Conservation (phyloP, 169 alveolate genomes). For the Plasmodium coatneyi region DNA sequence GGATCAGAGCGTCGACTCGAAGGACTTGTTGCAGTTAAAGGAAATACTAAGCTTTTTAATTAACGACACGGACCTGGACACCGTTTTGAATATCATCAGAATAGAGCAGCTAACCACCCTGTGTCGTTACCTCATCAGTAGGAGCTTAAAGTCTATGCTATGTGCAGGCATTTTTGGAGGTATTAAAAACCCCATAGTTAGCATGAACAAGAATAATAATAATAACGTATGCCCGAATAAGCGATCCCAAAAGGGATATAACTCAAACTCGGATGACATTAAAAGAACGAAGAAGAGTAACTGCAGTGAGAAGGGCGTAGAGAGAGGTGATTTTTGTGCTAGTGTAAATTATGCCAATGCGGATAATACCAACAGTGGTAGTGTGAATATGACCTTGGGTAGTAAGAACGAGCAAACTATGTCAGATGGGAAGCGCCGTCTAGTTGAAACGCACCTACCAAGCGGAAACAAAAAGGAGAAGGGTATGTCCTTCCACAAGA, state of each 20-base stretch:
- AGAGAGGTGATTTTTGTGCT: neutral
- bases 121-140: conserved; percentile 73
- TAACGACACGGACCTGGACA: conserved; percentile 68
- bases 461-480: conserved; percentile 4
- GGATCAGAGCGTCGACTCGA: conserved; percentile 57
- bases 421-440: neutral
- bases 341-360: neutral
- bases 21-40: conserved; percentile 37
- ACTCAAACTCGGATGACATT: conserved; percentile 58
- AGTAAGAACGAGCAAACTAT: neutral
- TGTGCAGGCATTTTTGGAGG: conserved; percentile 81
- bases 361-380: neutral
- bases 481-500: neutral
- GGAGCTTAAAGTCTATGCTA: conserved; percentile 79
- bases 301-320: conserved; percentile 17
- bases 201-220: conserved; percentile 18
- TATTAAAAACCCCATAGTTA: conserved; percentile 68
- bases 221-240: conserved; percentile 11
- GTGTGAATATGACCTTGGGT: neutral
- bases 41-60: conserved; percentile 73
- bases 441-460: neutral
- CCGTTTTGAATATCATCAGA: conserved; percentile 76
- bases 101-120: conserved; percentile 79
- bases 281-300: conserved; percentile 51
- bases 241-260: conserved; percentile 44